Base-by-base conservation (phyloP, 2,329 filamentous ascomycete species). In the Chrysoporthe deuterocubensis region DNA sequence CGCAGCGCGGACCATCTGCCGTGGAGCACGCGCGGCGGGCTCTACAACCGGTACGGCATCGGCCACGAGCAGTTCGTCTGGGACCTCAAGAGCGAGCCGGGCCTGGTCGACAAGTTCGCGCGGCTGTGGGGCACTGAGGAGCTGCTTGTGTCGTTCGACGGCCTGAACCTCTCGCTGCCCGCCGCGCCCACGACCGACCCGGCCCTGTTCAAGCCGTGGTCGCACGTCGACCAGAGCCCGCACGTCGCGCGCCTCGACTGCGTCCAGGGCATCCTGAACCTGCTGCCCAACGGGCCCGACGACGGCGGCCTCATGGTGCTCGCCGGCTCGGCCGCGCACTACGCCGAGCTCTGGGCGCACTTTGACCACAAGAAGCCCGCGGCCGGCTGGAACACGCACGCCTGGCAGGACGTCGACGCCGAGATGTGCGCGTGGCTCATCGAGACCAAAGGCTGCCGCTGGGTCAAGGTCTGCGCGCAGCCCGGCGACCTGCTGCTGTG, bases 31-130 rank as follows among this genome's bases (percentile, higher is more conserved):
- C 81, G 83, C 71, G 84, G 83, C 74, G 82, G 83, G 46, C 84
- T 84, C 77, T 81, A 81, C 70, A 74, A 81, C 37, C 73, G 77
- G 43, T 86, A 86, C 62, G 82, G 77, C 0, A 79, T 82, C 2
- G 74, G 78, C 1, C 83, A 85, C 69, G 83, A 85, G 69, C 76
- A 81, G 68, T 85, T 84, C 70, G 79, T 81, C 3, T 84, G 83
- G 83, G 77, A 76, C 9, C 76, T 84, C n/a, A 80, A 82, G n/a
- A 75, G 76, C 3, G 83, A 84, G 73, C 81, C 81, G 11, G 82
- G 81, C 2, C 81, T 85, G 0, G 75, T 84, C 16, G 75, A 73
- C 2, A 76, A 81, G 1, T 85, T 85, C 62, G 81, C 80, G 70
- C 81, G 81, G 72, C 77, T 84, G 4, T 83, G 80, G 66, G 77